A percentile compares a stretch with the other conserved stretches of the same genome.
These are phyloP conservation scores for Trypanosoma melophagium DNA, from an alignment of 208 protist species.

Conservation along the genomic window DNA sequence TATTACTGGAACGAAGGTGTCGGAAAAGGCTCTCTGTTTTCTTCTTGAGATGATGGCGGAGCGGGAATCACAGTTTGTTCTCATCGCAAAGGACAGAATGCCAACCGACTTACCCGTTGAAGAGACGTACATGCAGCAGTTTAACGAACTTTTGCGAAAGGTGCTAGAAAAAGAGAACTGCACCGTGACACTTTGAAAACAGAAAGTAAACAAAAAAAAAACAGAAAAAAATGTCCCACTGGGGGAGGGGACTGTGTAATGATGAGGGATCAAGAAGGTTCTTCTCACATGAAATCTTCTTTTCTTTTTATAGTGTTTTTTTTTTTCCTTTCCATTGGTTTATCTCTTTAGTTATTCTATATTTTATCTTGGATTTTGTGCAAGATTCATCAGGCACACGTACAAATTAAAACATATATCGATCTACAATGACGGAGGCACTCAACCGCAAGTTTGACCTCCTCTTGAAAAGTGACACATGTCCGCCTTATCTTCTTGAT, in stretches of 20 bases:
- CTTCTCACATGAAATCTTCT: too few species aligned
- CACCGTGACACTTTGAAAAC: slow-evolving; percentile 10
- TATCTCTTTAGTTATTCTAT: too few species aligned
- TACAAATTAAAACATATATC: too few species aligned
- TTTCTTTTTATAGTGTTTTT: too few species aligned
- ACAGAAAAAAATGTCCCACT: too few species aligned
- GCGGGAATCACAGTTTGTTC: slow-evolving; percentile 58
- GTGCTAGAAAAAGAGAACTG: neutral
- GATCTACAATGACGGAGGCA: slow-evolving; percentile 39
- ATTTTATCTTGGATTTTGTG: too few species aligned
- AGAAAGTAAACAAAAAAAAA: neutral
- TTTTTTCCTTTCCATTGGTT: too few species aligned
- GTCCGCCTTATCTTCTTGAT: slow-evolving; percentile 65
- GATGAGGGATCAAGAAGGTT: too few species aligned
- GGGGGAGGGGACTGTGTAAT: too few species aligned
- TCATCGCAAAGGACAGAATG: slow-evolving; percentile 29
- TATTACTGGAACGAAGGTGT: slow-evolving; percentile 77
- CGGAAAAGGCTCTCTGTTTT: slow-evolving; percentile 76
- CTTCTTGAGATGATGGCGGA: slow-evolving; percentile 81
- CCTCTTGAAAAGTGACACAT: slow-evolving; percentile 59
- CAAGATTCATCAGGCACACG: too few species aligned
- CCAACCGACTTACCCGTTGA: neutral
- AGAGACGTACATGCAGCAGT: neutral
- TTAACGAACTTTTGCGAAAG: slow-evolving; percentile 34
- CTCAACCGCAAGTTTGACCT: slow-evolving; percentile 71